Evolutionary conservation across 495 filamentous ascomycete species (phyloP).

Genomic region (Podospora pseudopauciseta): DNA sequence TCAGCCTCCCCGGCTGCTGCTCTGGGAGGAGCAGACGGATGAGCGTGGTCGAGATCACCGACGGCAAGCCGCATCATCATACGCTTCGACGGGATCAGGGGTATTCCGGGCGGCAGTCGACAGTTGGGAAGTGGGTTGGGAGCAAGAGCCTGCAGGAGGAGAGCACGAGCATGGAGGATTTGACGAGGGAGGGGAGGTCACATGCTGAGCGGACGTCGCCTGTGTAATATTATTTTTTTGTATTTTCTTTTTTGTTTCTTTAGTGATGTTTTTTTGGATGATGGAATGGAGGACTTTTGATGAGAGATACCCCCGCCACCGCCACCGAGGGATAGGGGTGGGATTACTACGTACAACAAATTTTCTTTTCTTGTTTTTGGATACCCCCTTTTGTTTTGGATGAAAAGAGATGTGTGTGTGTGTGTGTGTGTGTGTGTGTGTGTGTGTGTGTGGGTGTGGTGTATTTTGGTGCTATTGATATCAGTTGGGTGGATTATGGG

Average conservation of each 20-base stretch:
- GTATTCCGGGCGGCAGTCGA: background rate
- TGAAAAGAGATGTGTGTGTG: too few species aligned
- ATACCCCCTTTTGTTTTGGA: background rate
- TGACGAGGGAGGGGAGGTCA: constrained; percentile 18
- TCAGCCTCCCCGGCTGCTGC: background rate
- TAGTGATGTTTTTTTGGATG: background rate
- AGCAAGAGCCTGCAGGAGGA: constrained; percentile 13
- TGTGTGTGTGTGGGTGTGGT: background rate
- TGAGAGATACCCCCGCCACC: background rate
- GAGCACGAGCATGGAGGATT: constrained; percentile 24
- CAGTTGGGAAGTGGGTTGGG: constrained; percentile 9
- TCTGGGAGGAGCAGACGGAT: constrained; percentile 6
- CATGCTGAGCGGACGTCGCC: constrained; percentile 4
- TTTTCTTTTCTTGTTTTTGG: background rate
- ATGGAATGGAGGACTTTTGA: background rate
- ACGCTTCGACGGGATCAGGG: background rate
- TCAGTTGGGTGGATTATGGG: too few species aligned
- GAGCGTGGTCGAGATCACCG: constrained; percentile 13
- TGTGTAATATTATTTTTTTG: constrained; percentile 1
- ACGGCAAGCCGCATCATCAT: background rate
- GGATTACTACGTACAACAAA: background rate
- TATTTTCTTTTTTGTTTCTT: background rate
- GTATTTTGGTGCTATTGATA: too few species aligned
- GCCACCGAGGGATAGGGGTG: background rate
- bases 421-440: background rate